phyloP scores from a whole-genome alignment of 257 asterid genomes.

The Primulina tabacum region DNA sequence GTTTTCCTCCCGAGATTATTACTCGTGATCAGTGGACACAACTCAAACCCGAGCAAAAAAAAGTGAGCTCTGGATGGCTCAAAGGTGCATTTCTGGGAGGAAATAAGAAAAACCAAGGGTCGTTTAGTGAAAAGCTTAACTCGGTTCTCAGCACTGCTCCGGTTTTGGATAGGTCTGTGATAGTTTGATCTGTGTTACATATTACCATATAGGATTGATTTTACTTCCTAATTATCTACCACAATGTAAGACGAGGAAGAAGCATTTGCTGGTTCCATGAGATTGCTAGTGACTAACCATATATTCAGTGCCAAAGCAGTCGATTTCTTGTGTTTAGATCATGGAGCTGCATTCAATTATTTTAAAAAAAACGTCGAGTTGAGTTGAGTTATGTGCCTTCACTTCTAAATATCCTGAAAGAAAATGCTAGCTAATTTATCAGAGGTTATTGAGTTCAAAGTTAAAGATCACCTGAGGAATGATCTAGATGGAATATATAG shows the following conservation, averaged over 20 bases:
- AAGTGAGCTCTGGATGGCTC: slow-evolving; percentile 66
- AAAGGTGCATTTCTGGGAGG: slow-evolving; percentile 69
- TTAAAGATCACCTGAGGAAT: slow-evolving; percentile 6
- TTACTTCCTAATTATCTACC: slow-evolving; percentile 9
- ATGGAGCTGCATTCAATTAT: neutral
- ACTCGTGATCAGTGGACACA: slow-evolving; percentile 71
- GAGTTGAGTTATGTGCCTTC: slow-evolving; percentile 1
- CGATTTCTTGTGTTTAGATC: neutral
- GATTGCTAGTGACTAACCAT: neutral
- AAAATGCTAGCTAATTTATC: neutral
- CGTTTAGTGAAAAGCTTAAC: slow-evolving; percentile 53
- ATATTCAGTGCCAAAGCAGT: neutral
- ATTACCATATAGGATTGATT: neutral
- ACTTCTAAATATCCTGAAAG: slow-evolving; percentile 1
- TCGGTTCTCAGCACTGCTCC: slow-evolving; percentile 80
- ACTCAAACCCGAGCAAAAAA: slow-evolving; percentile 56
- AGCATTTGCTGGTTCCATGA: slow-evolving; percentile 1
- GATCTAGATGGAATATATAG: neutral
- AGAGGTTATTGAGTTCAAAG: neutral
- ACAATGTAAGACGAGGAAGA: neutral
- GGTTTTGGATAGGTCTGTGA: slow-evolving; percentile 74
- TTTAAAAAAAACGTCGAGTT: neutral
- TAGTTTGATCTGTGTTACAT: slow-evolving; percentile 18
- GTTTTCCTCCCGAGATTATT: slow-evolving; percentile 76
- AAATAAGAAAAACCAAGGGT: slow-evolving; percentile 68